These are phyloP conservation scores for Raffaelea ambrosiae DNA, from an alignment of 2,329 filamentous ascomycete species.

Conservation along the genomic window DNA sequence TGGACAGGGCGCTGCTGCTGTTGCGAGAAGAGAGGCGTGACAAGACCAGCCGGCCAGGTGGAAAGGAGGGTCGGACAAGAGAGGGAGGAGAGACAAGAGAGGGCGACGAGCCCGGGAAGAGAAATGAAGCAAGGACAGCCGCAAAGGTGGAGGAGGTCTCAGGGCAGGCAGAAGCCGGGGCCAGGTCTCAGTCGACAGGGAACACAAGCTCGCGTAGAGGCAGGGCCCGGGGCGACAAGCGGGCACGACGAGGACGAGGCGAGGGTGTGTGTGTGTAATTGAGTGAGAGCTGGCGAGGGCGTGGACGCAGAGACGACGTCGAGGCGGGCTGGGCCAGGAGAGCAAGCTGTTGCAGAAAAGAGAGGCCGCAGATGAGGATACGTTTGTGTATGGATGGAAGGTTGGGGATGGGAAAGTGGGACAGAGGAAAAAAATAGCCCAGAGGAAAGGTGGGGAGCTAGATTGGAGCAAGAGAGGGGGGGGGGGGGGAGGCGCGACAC, in stretches of 20 bases:
- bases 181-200: conserved; percentile 9
- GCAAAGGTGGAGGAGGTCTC: background rate
- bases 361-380: too few species aligned
- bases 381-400: too few species aligned
- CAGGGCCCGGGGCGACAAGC: background rate
- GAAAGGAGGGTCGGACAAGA: background rate
- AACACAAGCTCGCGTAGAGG: conserved; percentile 12
- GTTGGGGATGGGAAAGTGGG: background rate
- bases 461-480: background rate
- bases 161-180: background rate
- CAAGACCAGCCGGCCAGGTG: background rate
- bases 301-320: too few species aligned
- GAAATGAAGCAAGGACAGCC: background rate
- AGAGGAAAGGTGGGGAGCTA: background rate
- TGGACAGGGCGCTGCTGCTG: too few species aligned
- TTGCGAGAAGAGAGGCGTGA: too few species aligned
- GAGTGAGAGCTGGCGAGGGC: background rate
- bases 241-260: background rate
- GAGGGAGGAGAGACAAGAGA: background rate
- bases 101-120: background rate
- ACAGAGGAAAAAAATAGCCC: background rate
- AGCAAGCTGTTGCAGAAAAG: too few species aligned
- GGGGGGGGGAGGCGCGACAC: background rate
- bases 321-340: too few species aligned
- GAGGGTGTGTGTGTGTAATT: background rate